Conservation (phyloP, 352 stramenopile species). For the Pilasporangium apinafurcum region DNA sequence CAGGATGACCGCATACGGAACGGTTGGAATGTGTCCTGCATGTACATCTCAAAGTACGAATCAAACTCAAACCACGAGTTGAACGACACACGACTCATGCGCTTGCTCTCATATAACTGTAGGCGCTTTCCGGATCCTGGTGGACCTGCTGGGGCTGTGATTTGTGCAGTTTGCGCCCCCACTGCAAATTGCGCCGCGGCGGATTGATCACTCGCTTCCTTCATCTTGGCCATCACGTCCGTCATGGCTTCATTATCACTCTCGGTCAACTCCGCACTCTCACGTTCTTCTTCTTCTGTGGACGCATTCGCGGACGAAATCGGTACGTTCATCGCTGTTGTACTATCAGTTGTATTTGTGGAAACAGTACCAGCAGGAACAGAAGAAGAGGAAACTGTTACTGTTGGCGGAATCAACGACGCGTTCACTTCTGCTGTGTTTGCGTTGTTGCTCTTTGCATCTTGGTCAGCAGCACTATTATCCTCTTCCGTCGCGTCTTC, state of each 20-base stretch:
- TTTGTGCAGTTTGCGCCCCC: slow-evolving; percentile 11
- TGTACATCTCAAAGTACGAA: slow-evolving; percentile 85
- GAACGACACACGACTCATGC: slow-evolving; percentile 80
- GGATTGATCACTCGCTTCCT: slow-evolving; percentile 26
- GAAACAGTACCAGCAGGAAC: not conserved
- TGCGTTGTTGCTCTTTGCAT: no score
- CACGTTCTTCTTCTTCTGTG: slow-evolving; percentile 15
- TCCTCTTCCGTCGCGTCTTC: not conserved
- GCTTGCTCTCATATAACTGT: slow-evolving; percentile 74
- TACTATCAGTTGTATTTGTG: not conserved
- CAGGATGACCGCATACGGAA: slow-evolving; percentile 84
- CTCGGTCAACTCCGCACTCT: slow-evolving; percentile 39
- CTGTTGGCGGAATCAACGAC: no score
- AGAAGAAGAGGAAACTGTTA: no score
- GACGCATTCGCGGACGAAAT: slow-evolving; percentile 12
- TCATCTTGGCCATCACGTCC: slow-evolving; percentile 68
- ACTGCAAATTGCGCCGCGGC: slow-evolving; percentile 27
- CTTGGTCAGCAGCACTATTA: not conserved
- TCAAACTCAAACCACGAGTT: slow-evolving; percentile 87
- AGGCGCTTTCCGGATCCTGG: slow-evolving; percentile 31
- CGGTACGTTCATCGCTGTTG: slow-evolving; percentile 7
- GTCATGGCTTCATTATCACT: slow-evolving; percentile 49
- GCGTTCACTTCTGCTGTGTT: no score
- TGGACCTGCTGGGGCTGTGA: no score
- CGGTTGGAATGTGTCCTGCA: slow-evolving; percentile 84